A percentile compares a stretch with the other conserved stretches of the same genome.
phyloP scores from a whole-genome alignment of 2,329 filamentous ascomycete species.

The Cladophialophora exuberans region DNA sequence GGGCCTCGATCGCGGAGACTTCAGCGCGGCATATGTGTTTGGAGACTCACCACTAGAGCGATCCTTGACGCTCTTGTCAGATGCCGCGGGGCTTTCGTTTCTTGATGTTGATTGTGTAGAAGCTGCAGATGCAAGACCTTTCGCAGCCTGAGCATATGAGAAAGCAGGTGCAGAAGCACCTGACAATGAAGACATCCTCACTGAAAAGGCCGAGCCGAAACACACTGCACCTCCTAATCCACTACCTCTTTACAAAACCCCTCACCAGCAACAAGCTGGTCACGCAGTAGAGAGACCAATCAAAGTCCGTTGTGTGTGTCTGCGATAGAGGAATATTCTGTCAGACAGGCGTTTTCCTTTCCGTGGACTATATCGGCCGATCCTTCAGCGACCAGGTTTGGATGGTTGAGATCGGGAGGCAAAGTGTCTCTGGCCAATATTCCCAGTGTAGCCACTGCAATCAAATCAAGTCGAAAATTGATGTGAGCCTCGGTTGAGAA shows the following conservation, averaged over 20 bases:
- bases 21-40: conserved; percentile 7
- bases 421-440: background rate
- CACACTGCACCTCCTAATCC: conserved; percentile 21
- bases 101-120: conserved; percentile 23
- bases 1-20: conserved; percentile 9
- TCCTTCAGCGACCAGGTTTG: background rate
- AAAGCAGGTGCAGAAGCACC: conserved; percentile 62
- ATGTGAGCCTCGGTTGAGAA: background rate
- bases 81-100: conserved; percentile 26
- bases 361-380: background rate
- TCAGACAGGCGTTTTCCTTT: background rate
- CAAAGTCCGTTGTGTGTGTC: conserved; percentile 40
- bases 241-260: conserved; percentile 24
- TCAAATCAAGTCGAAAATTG: background rate
- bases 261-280: conserved; percentile 31
- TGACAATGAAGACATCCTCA: conserved; percentile 46
- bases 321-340: conserved; percentile 22
- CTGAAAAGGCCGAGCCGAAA: conserved; percentile 5
- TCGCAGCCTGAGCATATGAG: conserved; percentile 95
- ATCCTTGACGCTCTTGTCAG: conserved; percentile 25
- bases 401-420: background rate
- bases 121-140: conserved; percentile 65
- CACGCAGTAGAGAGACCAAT: conserved; percentile 19
- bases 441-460: background rate
- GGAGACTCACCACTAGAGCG: conserved; percentile 10